Evolutionary conservation across 306 rosid genomes (phyloP).

Genomic region (Castanea mollissima): DNA sequence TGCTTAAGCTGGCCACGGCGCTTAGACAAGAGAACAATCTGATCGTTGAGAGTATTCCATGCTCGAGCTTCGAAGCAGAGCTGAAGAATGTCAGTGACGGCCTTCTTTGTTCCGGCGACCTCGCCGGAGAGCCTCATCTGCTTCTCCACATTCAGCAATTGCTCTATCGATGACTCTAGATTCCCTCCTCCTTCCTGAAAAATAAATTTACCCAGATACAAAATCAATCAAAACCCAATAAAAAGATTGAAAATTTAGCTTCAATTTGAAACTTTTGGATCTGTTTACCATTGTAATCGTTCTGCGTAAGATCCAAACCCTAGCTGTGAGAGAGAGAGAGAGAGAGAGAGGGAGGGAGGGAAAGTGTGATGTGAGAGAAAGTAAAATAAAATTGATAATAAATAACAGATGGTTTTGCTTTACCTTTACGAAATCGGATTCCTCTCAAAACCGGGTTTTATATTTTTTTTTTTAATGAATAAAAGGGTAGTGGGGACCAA

Average conservation of each 20-base stretch:
- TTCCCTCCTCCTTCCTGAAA: conserved; percentile 58
- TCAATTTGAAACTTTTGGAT: too few species aligned
- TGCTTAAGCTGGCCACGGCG: conserved; percentile 98
- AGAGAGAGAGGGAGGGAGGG: background rate
- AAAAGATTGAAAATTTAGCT: too few species aligned
- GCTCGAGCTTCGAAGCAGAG: conserved; percentile 84
- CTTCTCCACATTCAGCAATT: conserved; percentile 79
- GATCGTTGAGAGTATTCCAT: conserved; percentile 91
- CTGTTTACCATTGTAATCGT: background rate
- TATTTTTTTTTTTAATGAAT: too few species aligned
- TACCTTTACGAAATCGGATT: too few species aligned
- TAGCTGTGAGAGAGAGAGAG: background rate
- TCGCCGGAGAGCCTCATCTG: conserved; percentile 82
- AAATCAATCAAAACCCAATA: too few species aligned
- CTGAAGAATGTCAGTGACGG: conserved; percentile 70
- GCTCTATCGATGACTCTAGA: conserved; percentile 65
- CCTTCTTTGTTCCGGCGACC: conserved; percentile 76
- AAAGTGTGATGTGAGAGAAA: background rate
- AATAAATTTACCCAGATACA: too few species aligned
- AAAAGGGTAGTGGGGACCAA: too few species aligned
- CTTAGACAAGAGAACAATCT: conserved; percentile 79
- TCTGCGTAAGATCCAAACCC: background rate
- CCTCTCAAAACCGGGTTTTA: too few species aligned
- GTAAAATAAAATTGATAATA: too few species aligned
- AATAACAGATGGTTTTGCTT: too few species aligned